Evolutionary conservation across 1,139 yeast species (phyloP), one percentile per base, ranked within the genome.

Genomic region (Saccharomyces pastorianus): DNA sequence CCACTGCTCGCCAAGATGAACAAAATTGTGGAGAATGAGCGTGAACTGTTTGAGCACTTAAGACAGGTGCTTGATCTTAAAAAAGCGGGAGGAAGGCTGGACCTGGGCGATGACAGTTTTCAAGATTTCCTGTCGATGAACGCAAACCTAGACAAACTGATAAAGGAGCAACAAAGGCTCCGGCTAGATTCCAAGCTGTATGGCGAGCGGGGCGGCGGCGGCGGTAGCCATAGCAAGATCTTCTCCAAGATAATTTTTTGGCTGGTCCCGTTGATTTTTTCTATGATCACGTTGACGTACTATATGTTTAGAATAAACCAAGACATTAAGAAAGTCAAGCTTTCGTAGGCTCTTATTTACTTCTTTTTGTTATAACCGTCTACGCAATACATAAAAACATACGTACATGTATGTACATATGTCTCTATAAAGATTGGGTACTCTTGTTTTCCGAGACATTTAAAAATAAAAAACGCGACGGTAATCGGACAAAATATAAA

Each of bases 301-400:
- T 66, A 66, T 52, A 66, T 68, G 9, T 68, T 65, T 56, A 65
- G 64, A 53, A 56, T 69, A 23, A 70, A 71, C 54, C 69, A 67
- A 55, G 72, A 69, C 44, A 68, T 61, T 31, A 61, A 68, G 46
- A 69, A 68, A 55, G 61, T 67, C 26, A 69, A 69, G 49, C 55
- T 69, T 17, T 52, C 67, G 27, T 68, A 54, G 25, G 5, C 23
- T 13, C 29, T 44, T 14, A 1, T 14, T 17, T 17, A 2, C 20
- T 2, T 34, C 8, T 8, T 4, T 34, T 11, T 9, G 20, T 34
- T 34, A 7, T 14, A 5, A 13, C 6, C n/a, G 14, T 31, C 20
- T 17, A 17, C 20, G 13, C 13, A 11, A 3, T 3, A 8, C 9
- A 28, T 28, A 28, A 28, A 11, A 28, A 28, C 20, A 5, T 8